Percentiles rank a stretch among this genome's conserved stretches.
phyloP scores from a whole-genome alignment of 208 protist genomes.

The Crithidia expoeki region DNA sequence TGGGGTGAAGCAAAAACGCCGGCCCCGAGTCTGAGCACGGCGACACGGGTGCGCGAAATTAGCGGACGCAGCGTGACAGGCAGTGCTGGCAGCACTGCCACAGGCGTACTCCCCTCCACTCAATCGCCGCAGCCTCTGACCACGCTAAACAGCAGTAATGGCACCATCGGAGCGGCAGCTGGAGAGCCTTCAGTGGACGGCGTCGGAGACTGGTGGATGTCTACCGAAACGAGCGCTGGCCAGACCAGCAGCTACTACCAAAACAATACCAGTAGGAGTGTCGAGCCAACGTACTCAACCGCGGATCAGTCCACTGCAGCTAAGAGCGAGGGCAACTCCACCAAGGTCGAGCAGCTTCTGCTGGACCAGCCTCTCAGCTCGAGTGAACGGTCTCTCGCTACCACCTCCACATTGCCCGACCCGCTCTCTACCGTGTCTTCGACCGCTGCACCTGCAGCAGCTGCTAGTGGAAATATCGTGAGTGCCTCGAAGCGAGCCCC shows the following conservation, averaged over 20 bases:
- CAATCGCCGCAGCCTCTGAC: background rate
- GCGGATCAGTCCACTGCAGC: background rate
- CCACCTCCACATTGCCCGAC: slow-evolving; percentile 2
- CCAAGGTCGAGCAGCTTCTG: slow-evolving; percentile 5
- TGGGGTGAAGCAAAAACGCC: slow-evolving; percentile 11
- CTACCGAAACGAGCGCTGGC: background rate
- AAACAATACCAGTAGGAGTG: background rate
- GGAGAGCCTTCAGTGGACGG: background rate
- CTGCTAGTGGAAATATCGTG: background rate
- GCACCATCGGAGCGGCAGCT: background rate
- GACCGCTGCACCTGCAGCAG: background rate
- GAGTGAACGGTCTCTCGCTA: background rate
- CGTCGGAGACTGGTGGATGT: slow-evolving; percentile 12
- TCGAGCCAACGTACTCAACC: slow-evolving; percentile 3
- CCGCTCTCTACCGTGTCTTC: slow-evolving; percentile 2
- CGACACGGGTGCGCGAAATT: background rate
- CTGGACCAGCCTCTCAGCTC: slow-evolving; percentile 6
- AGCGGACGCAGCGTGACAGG: background rate
- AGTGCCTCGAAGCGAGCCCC: background rate
- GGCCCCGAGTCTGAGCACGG: background rate
- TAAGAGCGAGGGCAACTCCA: background rate
- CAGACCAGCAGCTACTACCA: background rate
- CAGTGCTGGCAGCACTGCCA: background rate
- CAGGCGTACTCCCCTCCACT: background rate
- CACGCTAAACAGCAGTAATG: background rate